Evolutionary conservation across 2,329 filamentous ascomycete genomes (phyloP), one percentile per base, ranked within the genome.

Genomic region (Hypocreales sp.): DNA sequence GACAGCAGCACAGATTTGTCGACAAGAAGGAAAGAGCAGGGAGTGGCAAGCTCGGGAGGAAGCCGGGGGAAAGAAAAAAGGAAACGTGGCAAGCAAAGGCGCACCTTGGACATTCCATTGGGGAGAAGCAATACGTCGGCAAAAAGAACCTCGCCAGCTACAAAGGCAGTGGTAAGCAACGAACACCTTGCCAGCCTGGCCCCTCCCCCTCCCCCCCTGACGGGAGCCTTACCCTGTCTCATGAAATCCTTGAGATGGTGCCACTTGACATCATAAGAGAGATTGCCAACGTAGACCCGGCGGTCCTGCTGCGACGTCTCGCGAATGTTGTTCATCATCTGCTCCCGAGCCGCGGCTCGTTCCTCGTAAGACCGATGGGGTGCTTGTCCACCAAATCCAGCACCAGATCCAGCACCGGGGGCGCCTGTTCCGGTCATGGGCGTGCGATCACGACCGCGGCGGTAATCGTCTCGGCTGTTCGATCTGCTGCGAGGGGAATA

Each of bases 61-160:
- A n/a, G n/a, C n/a, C n/a, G n/a, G n/a, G n/a, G n/a, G n/a, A n/a
- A n/a, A n/a, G n/a, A n/a, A n/a, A n/a, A n/a, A n/a, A n/a, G n/a
- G n/a, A n/a, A n/a, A n/a, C n/a, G n/a, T n/a, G n/a, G n/a, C n/a
- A n/a, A n/a, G n/a, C n/a, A n/a, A 11, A 77, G 75, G 84, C 82
- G 83, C 86, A 95, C 87, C 87, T 98, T 98, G 82, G 87, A 95
- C 90, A 98, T 98, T 86, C 90, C 90, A 72, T 98, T 98, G 53
- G 90, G 90, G 78, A 98, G 84, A 60, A 93, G 71, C 62, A 98
- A 77, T 54, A 98, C 90, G 72, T 98, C 90, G 67, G 90, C 90
- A 66, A 93, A 98, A 65, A 95, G 75, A 58, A 98, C 90, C 61
- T 95, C 87, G 72, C 90, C 90, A 66, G 90, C 90, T 95, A 60